phyloP scores from a whole-genome alignment of 345 rosid species.

The Lumnitzera littorea region DNA sequence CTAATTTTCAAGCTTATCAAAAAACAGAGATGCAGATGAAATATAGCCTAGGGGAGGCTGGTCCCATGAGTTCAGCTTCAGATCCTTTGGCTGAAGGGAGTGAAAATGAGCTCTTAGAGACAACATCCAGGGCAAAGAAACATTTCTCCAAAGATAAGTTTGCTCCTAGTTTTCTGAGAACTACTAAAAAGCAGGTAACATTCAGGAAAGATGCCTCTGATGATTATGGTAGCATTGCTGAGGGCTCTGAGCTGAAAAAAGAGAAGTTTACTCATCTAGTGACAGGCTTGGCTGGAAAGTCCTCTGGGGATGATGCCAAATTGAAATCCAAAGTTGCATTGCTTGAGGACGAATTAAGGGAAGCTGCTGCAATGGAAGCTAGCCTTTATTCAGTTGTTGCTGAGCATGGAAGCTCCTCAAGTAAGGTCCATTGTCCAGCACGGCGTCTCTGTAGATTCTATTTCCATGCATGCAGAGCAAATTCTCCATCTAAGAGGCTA shows the following conservation, averaged over 20 bases:
- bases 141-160: conserved; percentile 30
- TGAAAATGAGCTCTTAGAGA: conserved; percentile 24
- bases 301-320: conserved; percentile 25
- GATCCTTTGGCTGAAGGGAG: conserved; percentile 23
- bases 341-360: conserved; percentile 83
- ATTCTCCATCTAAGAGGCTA: conserved; percentile 41
- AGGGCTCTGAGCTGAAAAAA: conserved; percentile 39
- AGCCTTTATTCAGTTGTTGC: conserved; percentile 83
- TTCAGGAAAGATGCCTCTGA: conserved; percentile 55
- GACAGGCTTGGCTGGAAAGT: conserved; percentile 22
- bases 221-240: conserved; percentile 31
- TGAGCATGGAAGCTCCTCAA: conserved; percentile 83
- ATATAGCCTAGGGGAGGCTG: conserved; percentile 9
- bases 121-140: conserved; percentile 19
- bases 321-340: conserved; percentile 45
- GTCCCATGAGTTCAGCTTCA: conserved; percentile 13
- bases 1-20: conserved; percentile 10
- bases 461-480: conserved; percentile 60
- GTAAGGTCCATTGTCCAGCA: conserved; percentile 84
- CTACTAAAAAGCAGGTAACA: conserved; percentile 35
- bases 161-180: conserved; percentile 24
- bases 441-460: conserved; percentile 87
- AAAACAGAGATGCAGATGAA: conserved; percentile 6
- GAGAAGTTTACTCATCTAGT: conserved; percentile 50
- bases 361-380: conserved; percentile 82